Conservation (phyloP, 495 filamentous ascomycete genomes). For the Evansstolkia leycettana region DNA sequence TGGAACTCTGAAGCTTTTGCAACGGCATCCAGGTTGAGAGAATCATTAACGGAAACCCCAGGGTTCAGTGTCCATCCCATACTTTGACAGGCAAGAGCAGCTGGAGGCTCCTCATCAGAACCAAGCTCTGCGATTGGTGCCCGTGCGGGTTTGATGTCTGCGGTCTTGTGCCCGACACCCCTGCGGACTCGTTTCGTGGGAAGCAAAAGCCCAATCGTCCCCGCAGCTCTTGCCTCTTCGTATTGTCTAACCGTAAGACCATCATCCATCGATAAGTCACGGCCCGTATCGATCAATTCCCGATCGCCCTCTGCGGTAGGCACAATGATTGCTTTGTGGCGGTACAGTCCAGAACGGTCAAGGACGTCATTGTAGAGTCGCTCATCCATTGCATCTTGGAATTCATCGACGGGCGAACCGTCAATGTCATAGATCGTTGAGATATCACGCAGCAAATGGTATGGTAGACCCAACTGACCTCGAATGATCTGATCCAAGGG, state of each 20-base stretch:
- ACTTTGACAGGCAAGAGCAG: constrained; percentile 53
- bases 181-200: constrained; percentile 31
- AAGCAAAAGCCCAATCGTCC: constrained; percentile 27
- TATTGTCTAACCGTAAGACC: constrained; percentile 59
- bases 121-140: constrained; percentile 44
- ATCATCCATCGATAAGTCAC: constrained; percentile 60
- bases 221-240: constrained; percentile 42
- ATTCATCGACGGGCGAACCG: constrained; percentile 64
- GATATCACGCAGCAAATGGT: constrained; percentile 72
- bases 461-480: constrained; percentile 78
- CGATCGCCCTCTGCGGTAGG: constrained; percentile 75
- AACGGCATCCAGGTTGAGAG: constrained; percentile 61
- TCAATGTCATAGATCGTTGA: constrained; percentile 85
- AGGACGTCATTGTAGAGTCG: constrained; percentile 88
- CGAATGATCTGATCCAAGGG: constrained; percentile 82
- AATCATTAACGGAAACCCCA: constrained; percentile 47
- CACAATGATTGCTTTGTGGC: constrained; percentile 54
- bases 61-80: constrained; percentile 75
- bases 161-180: constrained; percentile 32
- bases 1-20: constrained; percentile 48
- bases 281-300: constrained; percentile 69
- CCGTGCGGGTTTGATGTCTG: constrained; percentile 23
- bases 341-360: constrained; percentile 79
- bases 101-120: constrained; percentile 49
- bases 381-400: constrained; percentile 73